These are phyloP conservation scores for Syzygium aromaticum DNA, from an alignment of 345 rosid genomes.

Conservation along the genomic window DNA sequence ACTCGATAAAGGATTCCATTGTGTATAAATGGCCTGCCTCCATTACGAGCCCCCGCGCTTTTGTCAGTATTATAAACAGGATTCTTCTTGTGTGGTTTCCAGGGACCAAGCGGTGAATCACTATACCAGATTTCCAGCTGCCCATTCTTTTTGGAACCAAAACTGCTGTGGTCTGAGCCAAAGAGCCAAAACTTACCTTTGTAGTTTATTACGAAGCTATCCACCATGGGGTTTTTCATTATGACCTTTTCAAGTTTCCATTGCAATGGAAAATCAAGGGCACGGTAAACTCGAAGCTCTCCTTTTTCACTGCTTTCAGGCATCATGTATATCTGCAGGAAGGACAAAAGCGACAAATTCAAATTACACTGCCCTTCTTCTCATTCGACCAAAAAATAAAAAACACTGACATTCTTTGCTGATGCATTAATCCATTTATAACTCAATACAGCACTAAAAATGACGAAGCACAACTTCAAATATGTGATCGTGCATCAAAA, in stretches of 20 bases:
- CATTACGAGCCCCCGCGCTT: conserved; percentile 80
- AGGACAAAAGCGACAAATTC: background rate
- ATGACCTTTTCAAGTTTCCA: conserved; percentile 71
- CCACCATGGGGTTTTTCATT: conserved; percentile 66
- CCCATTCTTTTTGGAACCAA: conserved; percentile 61
- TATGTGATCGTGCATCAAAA: background rate
- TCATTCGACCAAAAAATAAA: too few relatives aligned
- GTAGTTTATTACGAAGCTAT: conserved; percentile 48
- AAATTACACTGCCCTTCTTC: background rate
- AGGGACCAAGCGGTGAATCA: conserved; percentile 81
- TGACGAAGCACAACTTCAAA: background rate
- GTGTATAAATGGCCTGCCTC: conserved; percentile 71
- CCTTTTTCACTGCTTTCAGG: conserved; percentile 77
- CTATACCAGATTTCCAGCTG: conserved; percentile 87
- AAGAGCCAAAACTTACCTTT: conserved; percentile 67
- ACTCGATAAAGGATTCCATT: conserved; percentile 74
- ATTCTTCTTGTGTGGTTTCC: conserved; percentile 88
- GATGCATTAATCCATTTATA: background rate
- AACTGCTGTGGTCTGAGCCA: conserved; percentile 80
- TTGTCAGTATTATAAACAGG: conserved; percentile 59
- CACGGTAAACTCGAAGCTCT: conserved; percentile 74
- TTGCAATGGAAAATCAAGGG: conserved; percentile 61
- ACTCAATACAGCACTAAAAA: background rate
- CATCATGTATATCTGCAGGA: conserved; percentile 80
- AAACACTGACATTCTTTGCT: background rate